phyloP scores from a whole-genome alignment of 176 grass and related monocot species.

The Avena eriantha region DNA sequence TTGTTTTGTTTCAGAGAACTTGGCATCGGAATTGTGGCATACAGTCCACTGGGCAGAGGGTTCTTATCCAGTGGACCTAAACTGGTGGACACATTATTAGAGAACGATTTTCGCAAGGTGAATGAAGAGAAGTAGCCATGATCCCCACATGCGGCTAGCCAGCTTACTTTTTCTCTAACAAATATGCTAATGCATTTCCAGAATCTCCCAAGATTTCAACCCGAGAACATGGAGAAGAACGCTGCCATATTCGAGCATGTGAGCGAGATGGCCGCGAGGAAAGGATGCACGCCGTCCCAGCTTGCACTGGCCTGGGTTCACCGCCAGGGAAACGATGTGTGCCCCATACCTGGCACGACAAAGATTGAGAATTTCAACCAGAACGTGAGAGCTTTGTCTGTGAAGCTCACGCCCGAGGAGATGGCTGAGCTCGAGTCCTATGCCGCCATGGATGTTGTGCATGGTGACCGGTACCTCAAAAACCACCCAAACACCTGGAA shows the following conservation, averaged over 20 bases:
- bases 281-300: conserved; percentile 63
- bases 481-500: conserved; percentile 40
- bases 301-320: conserved; percentile 73
- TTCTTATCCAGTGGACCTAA: conserved; percentile 63
- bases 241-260: conserved; percentile 54
- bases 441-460: conserved; percentile 24
- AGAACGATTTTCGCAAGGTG: conserved; percentile 60
- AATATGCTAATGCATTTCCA: background rate
- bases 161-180: background rate
- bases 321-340: conserved; percentile 64
- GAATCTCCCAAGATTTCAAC: conserved; percentile 55
- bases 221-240: conserved; percentile 66
- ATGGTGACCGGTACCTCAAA: conserved; percentile 42
- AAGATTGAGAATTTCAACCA: conserved; percentile 67
- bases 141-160: background rate
- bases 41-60: conserved; percentile 64
- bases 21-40: conserved; percentile 76
- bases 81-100: conserved; percentile 37
- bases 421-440: conserved; percentile 62
- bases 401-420: conserved; percentile 57
- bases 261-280: conserved; percentile 49
- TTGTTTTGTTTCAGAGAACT: conserved; percentile 53
- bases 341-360: conserved; percentile 76
- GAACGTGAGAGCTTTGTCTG: conserved; percentile 57
- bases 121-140: background rate